Percentiles rank a stretch among this genome's conserved stretches.
These are phyloP conservation scores for Rhodocollybia butyracea DNA, from an alignment of 768 basidiomycete species.

Conservation along the genomic window DNA sequence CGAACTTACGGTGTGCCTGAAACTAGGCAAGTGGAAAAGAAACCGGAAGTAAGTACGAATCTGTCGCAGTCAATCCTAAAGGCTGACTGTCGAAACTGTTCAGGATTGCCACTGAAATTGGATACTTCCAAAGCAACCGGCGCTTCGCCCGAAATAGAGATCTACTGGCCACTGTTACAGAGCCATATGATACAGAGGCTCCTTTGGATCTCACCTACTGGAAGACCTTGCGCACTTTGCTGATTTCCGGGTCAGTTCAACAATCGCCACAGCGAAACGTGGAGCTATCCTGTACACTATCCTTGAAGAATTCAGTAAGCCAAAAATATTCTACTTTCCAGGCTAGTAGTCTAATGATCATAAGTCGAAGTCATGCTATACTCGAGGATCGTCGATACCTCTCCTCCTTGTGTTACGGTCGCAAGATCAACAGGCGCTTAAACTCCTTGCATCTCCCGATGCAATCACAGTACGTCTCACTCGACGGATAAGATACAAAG, in stretches of 20 bases:
- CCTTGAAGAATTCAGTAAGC: slow-evolving; percentile 2
- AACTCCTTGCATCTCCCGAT: slow-evolving; percentile 9
- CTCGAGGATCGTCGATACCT: slow-evolving; percentile 13
- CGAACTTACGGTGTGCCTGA: background rate
- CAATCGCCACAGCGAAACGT: background rate
- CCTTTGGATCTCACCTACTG: slow-evolving; percentile 19
- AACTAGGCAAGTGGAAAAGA: slow-evolving; percentile 3
- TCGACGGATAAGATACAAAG: slow-evolving; percentile 6
- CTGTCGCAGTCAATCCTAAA: background rate
- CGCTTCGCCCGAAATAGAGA: slow-evolving; percentile 10
- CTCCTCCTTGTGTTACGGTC: slow-evolving; percentile 1
- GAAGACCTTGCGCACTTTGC: slow-evolving; percentile 21
- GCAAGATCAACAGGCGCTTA: slow-evolving; percentile 11
- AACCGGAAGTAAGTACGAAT: background rate
- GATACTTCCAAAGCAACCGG: slow-evolving; percentile 26
- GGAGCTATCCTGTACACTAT: background rate
- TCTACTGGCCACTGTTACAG: background rate
- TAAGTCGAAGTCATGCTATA: slow-evolving; percentile 9
- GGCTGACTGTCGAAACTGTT: background rate
- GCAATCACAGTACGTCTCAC: slow-evolving; percentile 1
- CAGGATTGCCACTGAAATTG: slow-evolving; percentile 16
- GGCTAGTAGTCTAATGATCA: too few relatives aligned
- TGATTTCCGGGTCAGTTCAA: background rate
- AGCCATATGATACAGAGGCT: slow-evolving; percentile 10
- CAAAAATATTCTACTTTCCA: too few relatives aligned